Base-by-base conservation (phyloP, 306 rosid genomes). In the Calophaca sinica region DNA sequence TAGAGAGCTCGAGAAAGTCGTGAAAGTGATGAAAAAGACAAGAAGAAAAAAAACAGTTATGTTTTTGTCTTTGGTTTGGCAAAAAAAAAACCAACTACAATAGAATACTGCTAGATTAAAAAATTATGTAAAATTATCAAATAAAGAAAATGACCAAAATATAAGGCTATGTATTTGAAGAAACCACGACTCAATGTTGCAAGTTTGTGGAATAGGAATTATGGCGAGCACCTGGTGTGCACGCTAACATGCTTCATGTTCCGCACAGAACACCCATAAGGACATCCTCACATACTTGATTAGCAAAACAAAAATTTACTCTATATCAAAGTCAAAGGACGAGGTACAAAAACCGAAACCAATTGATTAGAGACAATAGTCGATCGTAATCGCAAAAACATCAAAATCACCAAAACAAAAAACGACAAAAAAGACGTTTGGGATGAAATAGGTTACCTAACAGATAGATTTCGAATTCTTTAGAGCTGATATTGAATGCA, bases 151-250 rank as follows among this genome's bases (percentile, higher is more conserved):
- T 20, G 26, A 20, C 26, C 26, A 20, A 20, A 20, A 20, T 20
- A 20, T 20, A 20, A 20, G 26, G 26, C 26, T 20, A 20, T 20
- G 26, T 20, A 20, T 20, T 20, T 20, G 26, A 20, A 20, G 26
- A 20, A 15, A 20, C 11, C 63, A 77, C 31, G 10, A 8, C 7
- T 2, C 1, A 39, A 39, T 4, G 44, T 6, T 39, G 9, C 3
- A 52, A 31, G 44, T 62, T 50, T 20, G 50, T 42, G 46, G 69
- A 49, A 3, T 33, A 70, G 70, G 77, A 54, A 75, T 78, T 86
- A 44, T 26, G 1, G 9, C 80, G 60, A 80, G 48, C 80, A 77
- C 7, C 0, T 77, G 63, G 60, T 4, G 79, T 53, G 82, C 84
- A 78, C 14, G 7, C 52, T 33, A 44, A 28, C 4, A 39, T 32